Base-by-base conservation (phyloP, 768 basidiomycete species). In the Cystofilobasidium macerans region DNA sequence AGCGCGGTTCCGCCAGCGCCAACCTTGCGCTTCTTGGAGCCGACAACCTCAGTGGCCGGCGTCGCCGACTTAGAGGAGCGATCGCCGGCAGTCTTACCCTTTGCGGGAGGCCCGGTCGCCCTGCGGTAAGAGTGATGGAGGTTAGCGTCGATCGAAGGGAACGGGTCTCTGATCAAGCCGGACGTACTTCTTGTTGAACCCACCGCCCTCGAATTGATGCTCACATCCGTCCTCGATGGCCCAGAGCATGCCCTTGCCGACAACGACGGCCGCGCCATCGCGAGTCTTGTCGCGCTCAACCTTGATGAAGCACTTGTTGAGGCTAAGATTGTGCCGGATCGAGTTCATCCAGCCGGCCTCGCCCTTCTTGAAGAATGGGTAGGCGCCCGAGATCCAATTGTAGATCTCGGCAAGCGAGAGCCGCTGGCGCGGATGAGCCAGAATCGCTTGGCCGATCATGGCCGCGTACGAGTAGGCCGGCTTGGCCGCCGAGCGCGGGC, bases 331-430 rank as follows among this genome's bases (percentile, higher is more conserved):
- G 69, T 77, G 76, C 33, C 76, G 71, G 61, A 77, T 77, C 63
- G 71, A 72, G 60, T 77, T 77, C 74, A 75, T 75, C 94, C 94
- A 98, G 8, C 91, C 94, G 4, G 86, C 83, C 72, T 97, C 92
- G 26, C 87, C 86, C 65, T 88, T 86, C 76, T 90, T 89, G 78
- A 89, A 99, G 73, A 86, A 85, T 9, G 95, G 93, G 76, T 91
- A 93, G 12, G 89, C 88, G 47, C 87, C 88, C 54, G 89, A 89
- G 72, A 99, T 93, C 82, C 84, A 99, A 73, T 89, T 86, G 73
- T 98, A 98, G 69, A 99, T 95, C 75, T 98, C 91, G 74, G 93
- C 88, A 30, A 98, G 80, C 2, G 90, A 90, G 60, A 97, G 84
- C 61, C 87, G 85, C 71, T 88, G 86, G 33, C 86, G 83, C 0